Conservation (phyloP, 2,329 filamentous ascomycete genomes). For the Chaetomiaceae sp. region DNA sequence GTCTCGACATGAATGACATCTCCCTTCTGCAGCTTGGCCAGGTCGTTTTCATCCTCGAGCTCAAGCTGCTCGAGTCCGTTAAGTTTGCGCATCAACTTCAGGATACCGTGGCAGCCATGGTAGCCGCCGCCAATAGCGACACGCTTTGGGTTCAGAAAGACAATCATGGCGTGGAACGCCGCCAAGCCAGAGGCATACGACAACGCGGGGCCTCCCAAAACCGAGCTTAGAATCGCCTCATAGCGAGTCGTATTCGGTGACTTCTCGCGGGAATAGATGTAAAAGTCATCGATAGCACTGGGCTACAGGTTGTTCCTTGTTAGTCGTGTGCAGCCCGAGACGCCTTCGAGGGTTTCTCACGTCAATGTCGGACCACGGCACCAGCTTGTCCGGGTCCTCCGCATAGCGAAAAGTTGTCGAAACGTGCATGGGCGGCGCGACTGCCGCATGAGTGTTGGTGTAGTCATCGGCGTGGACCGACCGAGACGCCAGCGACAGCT, state of each 20-base stretch:
- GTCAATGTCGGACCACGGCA: slow-evolving; percentile 46
- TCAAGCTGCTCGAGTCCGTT: slow-evolving; percentile 68
- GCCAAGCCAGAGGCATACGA: slow-evolving; percentile 82
- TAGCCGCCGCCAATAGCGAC: slow-evolving; percentile 82
- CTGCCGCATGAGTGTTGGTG: slow-evolving; percentile 68
- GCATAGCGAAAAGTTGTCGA: slow-evolving; percentile 88
- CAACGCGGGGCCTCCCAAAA: slow-evolving; percentile 65
- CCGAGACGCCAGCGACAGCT: slow-evolving; percentile 59
- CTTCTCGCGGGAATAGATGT: slow-evolving; percentile 79
- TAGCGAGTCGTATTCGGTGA: slow-evolving; percentile 79
- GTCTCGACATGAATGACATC: slow-evolving; percentile 92
- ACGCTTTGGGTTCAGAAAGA: slow-evolving; percentile 75
- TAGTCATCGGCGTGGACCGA: slow-evolving; percentile 80
- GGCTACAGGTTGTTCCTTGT: slow-evolving; percentile 36
- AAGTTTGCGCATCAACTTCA: slow-evolving; percentile 67
- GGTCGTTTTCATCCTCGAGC: slow-evolving; percentile 45
- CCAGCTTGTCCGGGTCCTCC: slow-evolving; percentile 62
- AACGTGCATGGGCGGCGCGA: slow-evolving; percentile 85
- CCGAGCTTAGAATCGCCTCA: slow-evolving; percentile 71
- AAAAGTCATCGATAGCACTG: slow-evolving; percentile 51
- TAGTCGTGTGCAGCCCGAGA: background rate
- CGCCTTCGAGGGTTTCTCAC: slow-evolving; percentile 39
- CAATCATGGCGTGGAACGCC: slow-evolving; percentile 81
- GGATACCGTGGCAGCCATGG: slow-evolving; percentile 88
- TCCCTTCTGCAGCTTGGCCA: slow-evolving; percentile 63